These are phyloP conservation scores for Solanum hybrid DNA, from an alignment of 305 asterid species.

Conservation along the genomic window DNA sequence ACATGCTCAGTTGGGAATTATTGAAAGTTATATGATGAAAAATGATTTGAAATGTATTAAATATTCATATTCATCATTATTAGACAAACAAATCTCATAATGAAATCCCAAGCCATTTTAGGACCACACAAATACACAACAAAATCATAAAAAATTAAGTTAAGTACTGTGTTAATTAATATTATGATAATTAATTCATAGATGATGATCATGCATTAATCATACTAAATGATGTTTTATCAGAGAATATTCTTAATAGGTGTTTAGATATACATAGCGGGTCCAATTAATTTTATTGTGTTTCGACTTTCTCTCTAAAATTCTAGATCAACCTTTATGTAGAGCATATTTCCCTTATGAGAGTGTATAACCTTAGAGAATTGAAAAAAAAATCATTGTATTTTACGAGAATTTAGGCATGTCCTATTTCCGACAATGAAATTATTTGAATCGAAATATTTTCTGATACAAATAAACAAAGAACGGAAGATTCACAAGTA, in stretches of 20 bases:
- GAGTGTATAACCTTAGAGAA: not conserved
- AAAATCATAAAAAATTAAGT: not conserved
- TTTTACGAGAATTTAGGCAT: not conserved
- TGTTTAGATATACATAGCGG: not conserved
- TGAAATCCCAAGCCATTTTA: not conserved
- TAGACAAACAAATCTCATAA: constrained; percentile 1
- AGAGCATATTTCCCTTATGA: too few species aligned
- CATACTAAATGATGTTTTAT: not conserved
- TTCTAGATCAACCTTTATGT: not conserved
- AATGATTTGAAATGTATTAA: not conserved
- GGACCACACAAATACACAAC: not conserved
- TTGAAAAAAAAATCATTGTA: not conserved
- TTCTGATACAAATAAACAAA: not conserved
- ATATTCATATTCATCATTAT: not conserved
- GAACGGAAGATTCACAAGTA: not conserved
- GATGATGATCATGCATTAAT: not conserved
- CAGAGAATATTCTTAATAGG: not conserved
- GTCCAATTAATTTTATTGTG: not conserved
- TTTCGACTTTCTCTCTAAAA: not conserved
- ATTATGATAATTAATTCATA: not conserved
- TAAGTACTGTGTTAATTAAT: not conserved
- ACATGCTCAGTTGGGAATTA: not conserved
- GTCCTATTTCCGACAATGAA: not conserved
- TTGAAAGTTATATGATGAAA: not conserved
- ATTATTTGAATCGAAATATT: not conserved